Evolutionary conservation across 2,329 filamentous ascomycete genomes (phyloP).

Genomic region (Leptographium wingfieldii): DNA sequence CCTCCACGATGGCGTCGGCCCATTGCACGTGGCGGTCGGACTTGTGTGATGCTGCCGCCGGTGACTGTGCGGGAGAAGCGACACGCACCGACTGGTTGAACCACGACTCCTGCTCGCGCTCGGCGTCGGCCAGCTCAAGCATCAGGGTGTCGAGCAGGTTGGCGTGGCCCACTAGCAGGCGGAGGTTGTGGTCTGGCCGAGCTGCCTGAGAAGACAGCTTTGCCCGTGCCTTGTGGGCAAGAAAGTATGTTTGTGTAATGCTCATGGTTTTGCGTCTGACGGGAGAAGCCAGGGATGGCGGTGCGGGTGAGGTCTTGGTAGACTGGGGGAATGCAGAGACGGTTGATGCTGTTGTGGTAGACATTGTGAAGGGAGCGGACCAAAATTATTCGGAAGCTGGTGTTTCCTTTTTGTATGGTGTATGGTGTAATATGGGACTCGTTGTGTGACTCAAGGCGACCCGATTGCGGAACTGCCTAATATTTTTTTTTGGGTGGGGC

Average conservation of each 20-base stretch:
- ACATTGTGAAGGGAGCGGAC: not conserved
- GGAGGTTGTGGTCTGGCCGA: slow-evolving; percentile 84
- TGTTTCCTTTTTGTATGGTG: not conserved
- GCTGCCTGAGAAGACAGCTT: slow-evolving; percentile 93
- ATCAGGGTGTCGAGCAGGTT: slow-evolving; percentile 95
- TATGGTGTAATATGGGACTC: not conserved
- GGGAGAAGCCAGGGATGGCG: slow-evolving; percentile 14
- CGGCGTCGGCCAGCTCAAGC: slow-evolving; percentile 78
- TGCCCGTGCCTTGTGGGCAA: slow-evolving; percentile 87
- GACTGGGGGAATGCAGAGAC: not conserved
- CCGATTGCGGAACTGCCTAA: slow-evolving; percentile 11
- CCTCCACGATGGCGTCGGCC: slow-evolving; percentile 67
- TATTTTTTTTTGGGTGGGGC: slow-evolving; percentile 7
- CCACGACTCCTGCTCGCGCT: slow-evolving; percentile 92
- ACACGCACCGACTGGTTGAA: slow-evolving; percentile 91
- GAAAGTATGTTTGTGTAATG: slow-evolving; percentile 95
- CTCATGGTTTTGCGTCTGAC: slow-evolving; percentile 77
- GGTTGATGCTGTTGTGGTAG: not conserved
- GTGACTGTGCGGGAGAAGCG: slow-evolving; percentile 21
- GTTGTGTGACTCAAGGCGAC: slow-evolving; percentile 8
- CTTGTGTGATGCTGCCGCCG: slow-evolving; percentile 13
- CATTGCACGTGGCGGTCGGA: slow-evolving; percentile 70
- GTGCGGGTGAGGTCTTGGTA: not conserved
- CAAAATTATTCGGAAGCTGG: not conserved
- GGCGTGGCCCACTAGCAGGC: slow-evolving; percentile 91